A percentile compares a stretch with the other conserved stretches of the same genome.
Evolutionary conservation across 1,284 basidiomycete genomes (phyloP).

Genomic region (Cystobasidium slooffiae): DNA sequence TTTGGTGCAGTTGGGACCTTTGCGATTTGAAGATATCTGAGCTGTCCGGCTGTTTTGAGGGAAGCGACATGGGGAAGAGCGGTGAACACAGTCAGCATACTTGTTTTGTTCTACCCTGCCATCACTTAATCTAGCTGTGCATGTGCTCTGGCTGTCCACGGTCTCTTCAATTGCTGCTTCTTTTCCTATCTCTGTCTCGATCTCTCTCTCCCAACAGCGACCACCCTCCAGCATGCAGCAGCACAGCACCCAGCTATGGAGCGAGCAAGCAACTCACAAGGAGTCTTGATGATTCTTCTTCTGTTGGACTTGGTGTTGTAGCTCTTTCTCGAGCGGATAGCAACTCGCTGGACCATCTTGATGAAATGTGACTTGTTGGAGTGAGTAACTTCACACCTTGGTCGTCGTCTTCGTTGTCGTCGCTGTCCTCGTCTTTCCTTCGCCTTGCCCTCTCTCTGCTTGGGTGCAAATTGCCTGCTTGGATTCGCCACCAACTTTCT

Average conservation of each 20-base stretch:
- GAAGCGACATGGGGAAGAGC: neutral
- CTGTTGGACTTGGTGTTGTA: constrained; percentile 99
- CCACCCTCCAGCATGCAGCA: neutral
- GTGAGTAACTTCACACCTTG: neutral
- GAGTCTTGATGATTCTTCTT: constrained; percentile 94
- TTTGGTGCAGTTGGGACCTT: constrained; percentile 87
- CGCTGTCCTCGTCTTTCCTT: neutral
- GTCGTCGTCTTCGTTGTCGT: neutral
- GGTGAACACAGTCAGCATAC: neutral
- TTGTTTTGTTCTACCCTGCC: neutral
- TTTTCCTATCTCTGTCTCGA: constrained; percentile 9
- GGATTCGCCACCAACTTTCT: no score
- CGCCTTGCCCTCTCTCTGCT: neutral
- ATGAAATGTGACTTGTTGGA: neutral
- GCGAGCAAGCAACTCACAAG: constrained; percentile 57
- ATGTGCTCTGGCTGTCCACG: no score
- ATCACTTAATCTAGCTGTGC: neutral
- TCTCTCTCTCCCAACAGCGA: constrained; percentile 34
- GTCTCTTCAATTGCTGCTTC: neutral
- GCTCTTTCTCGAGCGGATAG: constrained; percentile 95
- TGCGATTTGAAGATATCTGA: constrained; percentile 88
- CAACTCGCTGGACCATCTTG: constrained; percentile 63
- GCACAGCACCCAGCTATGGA: constrained; percentile 8
- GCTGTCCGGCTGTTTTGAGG: constrained; percentile 68
- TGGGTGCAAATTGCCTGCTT: no score